Base-by-base conservation (phyloP, 805 yeast genomes). In the Kregervanrija delftensis region DNA sequence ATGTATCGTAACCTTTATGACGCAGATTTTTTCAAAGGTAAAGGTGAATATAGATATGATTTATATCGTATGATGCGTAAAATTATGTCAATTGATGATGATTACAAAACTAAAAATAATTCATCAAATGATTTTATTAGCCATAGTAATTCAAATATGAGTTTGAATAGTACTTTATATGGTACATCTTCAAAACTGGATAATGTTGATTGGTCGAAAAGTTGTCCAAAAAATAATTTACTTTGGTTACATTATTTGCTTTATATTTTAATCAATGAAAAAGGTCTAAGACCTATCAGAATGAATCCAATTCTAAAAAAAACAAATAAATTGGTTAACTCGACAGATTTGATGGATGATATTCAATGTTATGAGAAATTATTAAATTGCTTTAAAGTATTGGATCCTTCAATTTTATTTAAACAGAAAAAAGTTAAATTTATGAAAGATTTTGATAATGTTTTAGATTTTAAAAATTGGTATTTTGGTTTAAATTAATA, bases 221-320 rank as follows among this genome's bases (percentile, higher is more conserved):
- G 60, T 45, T 63, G 66, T 40, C 74, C 79, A 4, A 62, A 61
- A 33, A 79, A 82, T 30, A 83, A 82, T 53, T 57, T 82, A 13
- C 55, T 74, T 31, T 83, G 90, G 90, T 61, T 83, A 37, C 81
- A 79, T 51, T 81, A 80, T 54, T 47, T 83, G n/a, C 67, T 72
- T 33, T 74, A 74, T 42, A 71, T 73, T 48, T 53, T 82, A 45
- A 41, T 79, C 9, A 59, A 71, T 43, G 60, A 58, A 43, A 78
- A 77, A 34, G 48, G 46, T 5, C 41, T 58, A 41, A 56, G 58
- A 16, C 60, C 65, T 10, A 41, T 57, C 30, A 55, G 56, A 36
- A 49, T 51, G 56, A 55, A 50, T 36, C 58, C 61, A n/a, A 50
- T 52, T 30, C 50, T 55, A 37, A 48, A 58, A 41, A 50, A 54